Percentiles rank a stretch among this genome's conserved stretches.
Evolutionary conservation across 2,329 filamentous ascomycete species (phyloP).

Genomic region (Fusarium algeriense): DNA sequence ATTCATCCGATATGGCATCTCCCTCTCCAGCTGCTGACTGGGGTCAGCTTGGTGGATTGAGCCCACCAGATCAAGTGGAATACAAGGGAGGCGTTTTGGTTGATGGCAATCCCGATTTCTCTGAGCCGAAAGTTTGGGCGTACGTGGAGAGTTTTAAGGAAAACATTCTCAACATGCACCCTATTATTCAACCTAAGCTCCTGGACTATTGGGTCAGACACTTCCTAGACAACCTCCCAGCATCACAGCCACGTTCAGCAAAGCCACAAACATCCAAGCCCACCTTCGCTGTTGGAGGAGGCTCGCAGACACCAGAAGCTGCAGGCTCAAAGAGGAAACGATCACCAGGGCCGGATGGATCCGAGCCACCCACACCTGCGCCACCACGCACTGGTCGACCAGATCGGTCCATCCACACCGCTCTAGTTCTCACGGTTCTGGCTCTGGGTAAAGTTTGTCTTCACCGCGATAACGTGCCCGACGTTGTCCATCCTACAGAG

Average conservation of each 20-base stretch:
- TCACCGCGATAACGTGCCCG: conserved; percentile 66
- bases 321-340: conserved; percentile 68
- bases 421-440: conserved; percentile 83
- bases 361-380: conserved; percentile 50
- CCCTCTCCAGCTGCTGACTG: conserved; percentile 68
- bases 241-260: conserved; percentile 43
- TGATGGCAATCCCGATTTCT: conserved; percentile 68
- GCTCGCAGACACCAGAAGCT: conserved; percentile 46
- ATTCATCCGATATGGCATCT: conserved; percentile 65
- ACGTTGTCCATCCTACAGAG: conserved; percentile 62
- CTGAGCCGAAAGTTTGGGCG: conserved; percentile 61
- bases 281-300: conserved; percentile 50
- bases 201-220: conserved; percentile 65
- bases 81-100: conserved; percentile 55
- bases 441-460: conserved; percentile 87
- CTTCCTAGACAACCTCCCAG: conserved; percentile 64
- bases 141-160: conserved; percentile 70
- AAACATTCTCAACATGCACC: conserved; percentile 75
- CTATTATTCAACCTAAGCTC: conserved; percentile 67
- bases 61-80: conserved; percentile 58
- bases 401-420: conserved; percentile 79
- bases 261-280: conserved; percentile 50
- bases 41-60: conserved; percentile 68
- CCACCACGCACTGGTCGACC: conserved; percentile 61
- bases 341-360: conserved; percentile 58